These are phyloP conservation scores for Fagopyrum tataricum DNA, from an alignment of 148 eudicot species.

Conservation along the genomic window DNA sequence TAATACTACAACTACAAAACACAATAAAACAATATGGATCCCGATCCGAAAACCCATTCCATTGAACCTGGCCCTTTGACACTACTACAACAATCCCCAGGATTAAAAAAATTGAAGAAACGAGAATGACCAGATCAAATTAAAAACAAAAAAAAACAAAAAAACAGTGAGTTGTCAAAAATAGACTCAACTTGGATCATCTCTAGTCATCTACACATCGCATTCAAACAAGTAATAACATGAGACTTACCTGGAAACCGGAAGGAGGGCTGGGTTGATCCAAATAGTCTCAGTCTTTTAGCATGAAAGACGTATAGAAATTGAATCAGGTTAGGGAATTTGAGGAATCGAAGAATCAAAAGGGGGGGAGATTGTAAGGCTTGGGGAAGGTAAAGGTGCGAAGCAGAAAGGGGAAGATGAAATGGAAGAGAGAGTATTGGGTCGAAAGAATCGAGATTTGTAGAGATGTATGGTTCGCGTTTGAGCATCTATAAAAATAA, in stretches of 20 bases:
- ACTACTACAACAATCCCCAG: conserved; percentile 7
- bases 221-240: neutral
- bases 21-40: conserved; percentile 69
- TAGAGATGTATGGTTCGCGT: conserved; percentile 12
- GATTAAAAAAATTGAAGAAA: conserved; percentile 6
- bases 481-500: neutral
- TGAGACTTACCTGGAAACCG: neutral
- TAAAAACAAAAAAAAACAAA: neutral
- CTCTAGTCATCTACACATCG: neutral
- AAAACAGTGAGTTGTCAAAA: neutral
- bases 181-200: neutral
- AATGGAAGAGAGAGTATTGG: conserved; percentile 15
- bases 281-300: neutral
- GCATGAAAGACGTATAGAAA: neutral
- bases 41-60: conserved; percentile 44
- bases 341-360: neutral
- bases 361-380: neutral
- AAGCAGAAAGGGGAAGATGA: conserved; percentile 4
- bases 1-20: conserved; percentile 25
- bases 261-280: conserved; percentile 3
- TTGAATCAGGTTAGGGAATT: neutral
- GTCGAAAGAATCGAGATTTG: conserved; percentile 39
- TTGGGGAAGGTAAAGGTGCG: neutral
- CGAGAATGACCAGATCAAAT: neutral
- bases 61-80: conserved; percentile 16